phyloP scores from a whole-genome alignment of 2,329 filamentous ascomycete genomes.

The Ambrosiella xylebori region DNA sequence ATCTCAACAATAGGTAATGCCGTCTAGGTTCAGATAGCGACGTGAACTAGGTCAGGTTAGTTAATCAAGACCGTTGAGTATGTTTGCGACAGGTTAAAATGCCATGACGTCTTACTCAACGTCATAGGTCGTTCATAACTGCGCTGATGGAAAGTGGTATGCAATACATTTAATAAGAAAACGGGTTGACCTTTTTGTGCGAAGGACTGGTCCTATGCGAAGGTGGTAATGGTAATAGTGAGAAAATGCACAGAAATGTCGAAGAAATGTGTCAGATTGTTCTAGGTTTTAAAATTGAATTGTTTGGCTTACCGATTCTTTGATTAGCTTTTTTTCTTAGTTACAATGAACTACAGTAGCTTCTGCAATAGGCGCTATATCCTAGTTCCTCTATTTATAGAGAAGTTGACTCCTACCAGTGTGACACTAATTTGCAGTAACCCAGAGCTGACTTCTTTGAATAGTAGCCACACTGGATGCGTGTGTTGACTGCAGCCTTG shows the following conservation, averaged over 20 bases:
- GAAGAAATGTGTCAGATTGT: too few species aligned
- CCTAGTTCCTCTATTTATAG: conserved; percentile 1
- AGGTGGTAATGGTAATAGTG: neutral
- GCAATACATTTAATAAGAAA: neutral
- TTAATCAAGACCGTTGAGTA: too few species aligned
- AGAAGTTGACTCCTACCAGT: neutral
- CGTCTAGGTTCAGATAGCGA: too few species aligned
- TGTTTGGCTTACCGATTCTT: too few species aligned
- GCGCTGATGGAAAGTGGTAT: neutral
- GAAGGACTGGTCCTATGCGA: neutral
- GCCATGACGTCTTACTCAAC: too few species aligned
- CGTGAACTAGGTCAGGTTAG: too few species aligned
- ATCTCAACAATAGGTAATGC: neutral
- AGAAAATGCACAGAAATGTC: too few species aligned
- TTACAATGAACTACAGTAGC: neutral
- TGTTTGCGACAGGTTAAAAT: too few species aligned
- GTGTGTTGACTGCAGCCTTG: conserved; percentile 14
- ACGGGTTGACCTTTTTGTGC: too few species aligned
- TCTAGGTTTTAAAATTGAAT: too few species aligned
- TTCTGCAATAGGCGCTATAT: neutral
- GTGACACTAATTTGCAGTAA: neutral
- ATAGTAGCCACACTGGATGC: conserved; percentile 1
- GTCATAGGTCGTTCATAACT: too few species aligned
- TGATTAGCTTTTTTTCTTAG: too few species aligned
- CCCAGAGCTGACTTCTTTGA: neutral